phyloP scores from a whole-genome alignment of 2,329 filamentous ascomycete species.

The Gnomoniopsis sp. region DNA sequence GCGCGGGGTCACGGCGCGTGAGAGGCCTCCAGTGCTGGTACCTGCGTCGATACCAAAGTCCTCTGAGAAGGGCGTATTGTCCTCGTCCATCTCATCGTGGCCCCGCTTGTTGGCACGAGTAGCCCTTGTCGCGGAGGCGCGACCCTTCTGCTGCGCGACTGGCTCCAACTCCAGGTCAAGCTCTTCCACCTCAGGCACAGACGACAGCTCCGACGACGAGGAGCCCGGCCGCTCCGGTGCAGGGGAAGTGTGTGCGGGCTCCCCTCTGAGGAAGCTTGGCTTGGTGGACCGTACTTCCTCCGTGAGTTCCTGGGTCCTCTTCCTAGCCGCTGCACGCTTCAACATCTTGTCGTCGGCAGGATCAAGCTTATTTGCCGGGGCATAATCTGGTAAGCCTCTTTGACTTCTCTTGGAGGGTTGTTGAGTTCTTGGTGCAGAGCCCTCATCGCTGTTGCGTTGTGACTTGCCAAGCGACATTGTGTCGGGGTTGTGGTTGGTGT shows the following conservation, averaged over 20 bases:
- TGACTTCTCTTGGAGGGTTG: conserved; percentile 13
- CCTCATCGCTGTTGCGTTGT: not conserved
- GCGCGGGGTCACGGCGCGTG: conserved; percentile 59
- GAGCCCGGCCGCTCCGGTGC: conserved; percentile 1
- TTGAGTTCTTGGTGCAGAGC: not conserved
- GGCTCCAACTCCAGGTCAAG: conserved; percentile 3
- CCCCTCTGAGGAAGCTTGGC: conserved; percentile 11
- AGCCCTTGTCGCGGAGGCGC: conserved; percentile 33
- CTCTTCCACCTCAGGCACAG: conserved; percentile 21
- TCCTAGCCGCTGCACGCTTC: conserved; percentile 4
- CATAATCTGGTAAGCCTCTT: conserved; percentile 16
- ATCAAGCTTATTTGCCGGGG: conserved; percentile 12
- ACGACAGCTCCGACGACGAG: conserved; percentile 14
- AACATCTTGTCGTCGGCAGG: conserved; percentile 6
- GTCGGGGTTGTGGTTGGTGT: conserved; percentile 9
- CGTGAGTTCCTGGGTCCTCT: conserved; percentile 11
- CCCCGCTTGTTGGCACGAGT: conserved; percentile 51
- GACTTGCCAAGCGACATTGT: conserved; percentile 1
- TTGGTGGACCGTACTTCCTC: conserved; percentile 1
- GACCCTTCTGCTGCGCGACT: not conserved
- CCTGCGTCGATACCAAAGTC: conserved; percentile 46
- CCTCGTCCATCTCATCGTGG: conserved; percentile 52
- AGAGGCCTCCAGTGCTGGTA: conserved; percentile 46
- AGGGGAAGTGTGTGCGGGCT: conserved; percentile 2
- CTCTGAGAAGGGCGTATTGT: conserved; percentile 49